Evolutionary conservation across 805 yeast species (phyloP), one percentile per base, ranked within the genome.

Genomic region (Sporopachydermia lactativora): DNA sequence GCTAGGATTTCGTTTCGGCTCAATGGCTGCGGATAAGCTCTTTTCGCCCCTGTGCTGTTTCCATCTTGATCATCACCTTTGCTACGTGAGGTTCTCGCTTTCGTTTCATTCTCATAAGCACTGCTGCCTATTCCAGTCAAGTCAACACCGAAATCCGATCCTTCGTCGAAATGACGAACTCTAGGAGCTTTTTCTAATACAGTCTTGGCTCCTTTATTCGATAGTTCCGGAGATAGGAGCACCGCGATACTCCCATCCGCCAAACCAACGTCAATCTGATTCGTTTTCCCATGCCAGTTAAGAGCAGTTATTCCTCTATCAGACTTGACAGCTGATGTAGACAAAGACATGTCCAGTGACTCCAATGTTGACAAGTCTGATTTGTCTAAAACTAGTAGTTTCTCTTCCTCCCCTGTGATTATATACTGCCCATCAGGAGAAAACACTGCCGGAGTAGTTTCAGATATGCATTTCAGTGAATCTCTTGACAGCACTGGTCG

Each of bases 121-220:
- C 42, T 46, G 4, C 41, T 57, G 3, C 55, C 56, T n/a, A 44
- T 44, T 4, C 55, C 42, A 19, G 55, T 60, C 15, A 46, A 45
- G 8, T 52, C 49, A 1, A 53, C 48, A 3, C 58, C 41, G 24
- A 53, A 19, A 5, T 44, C 35, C 15, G 43, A 37, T 35, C 45
- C 49, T 39, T 57, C 62, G 36, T 59, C 62, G 15, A 59, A 44
- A 39, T 58, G 58, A n/a, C 57, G 45, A 6, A 39, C 43, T 36
- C 45, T 52, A 6, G 54, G 52, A 2, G 52, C 47, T 35, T 49
- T 47, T 18, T 48, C 52, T 14, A 53, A 37, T 4, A 54, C 51
- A 4, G 41, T n/a, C 35, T 40, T 43, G 3, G 57, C 59, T 15
- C 62, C 62, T 17, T 49, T 51, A 3, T 19, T 35, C 4, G 61